Conservation (phyloP, 192 early-diverging fungal genomes). For the Coemansia sp. region DNA sequence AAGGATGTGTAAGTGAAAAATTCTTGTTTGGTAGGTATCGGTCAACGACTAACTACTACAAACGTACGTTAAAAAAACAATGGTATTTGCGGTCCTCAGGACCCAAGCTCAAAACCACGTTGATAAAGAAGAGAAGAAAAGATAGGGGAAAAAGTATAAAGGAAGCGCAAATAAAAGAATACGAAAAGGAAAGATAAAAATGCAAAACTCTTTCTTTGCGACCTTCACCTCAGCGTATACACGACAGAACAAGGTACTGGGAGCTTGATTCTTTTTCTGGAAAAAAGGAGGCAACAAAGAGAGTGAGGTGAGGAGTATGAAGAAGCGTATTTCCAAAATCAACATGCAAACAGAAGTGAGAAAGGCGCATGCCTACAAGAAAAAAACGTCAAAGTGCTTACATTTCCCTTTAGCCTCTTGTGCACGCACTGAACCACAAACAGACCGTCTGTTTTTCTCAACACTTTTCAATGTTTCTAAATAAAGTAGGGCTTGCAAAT, state of each 20-base stretch:
- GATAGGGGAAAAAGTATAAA: background rate
- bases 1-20: too few species aligned
- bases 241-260: background rate
- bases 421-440: background rate
- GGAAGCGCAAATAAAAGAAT: background rate
- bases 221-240: background rate
- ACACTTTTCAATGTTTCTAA: background rate
- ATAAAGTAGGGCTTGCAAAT: background rate
- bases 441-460: background rate
- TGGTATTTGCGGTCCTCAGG: background rate
- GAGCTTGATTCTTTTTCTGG: background rate
- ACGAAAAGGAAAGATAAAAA: background rate
- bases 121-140: background rate
- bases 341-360: slow-evolving; percentile 24
- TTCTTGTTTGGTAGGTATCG: background rate
- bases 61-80: background rate
- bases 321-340: background rate
- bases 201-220: background rate
- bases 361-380: too few species aligned
- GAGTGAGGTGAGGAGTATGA: background rate
- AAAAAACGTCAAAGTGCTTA: background rate
- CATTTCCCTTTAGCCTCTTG: background rate
- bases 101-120: background rate
- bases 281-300: background rate
- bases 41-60: slow-evolving; percentile 1